These are phyloP conservation scores for Boletus pseudopeckii DNA, from an alignment of 768 basidiomycete genomes.

Conservation along the genomic window DNA sequence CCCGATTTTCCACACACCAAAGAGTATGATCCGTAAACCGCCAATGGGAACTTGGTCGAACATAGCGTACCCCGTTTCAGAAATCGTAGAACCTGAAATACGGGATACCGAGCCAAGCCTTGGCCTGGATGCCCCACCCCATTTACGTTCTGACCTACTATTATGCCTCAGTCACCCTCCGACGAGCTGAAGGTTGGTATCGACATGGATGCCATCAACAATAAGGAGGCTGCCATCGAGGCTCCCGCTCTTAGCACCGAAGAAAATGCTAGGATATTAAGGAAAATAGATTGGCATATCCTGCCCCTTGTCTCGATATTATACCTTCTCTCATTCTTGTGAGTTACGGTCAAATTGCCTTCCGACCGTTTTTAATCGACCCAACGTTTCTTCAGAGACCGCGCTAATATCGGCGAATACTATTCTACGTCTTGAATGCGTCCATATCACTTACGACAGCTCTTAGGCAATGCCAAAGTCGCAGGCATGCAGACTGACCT, in stretches of 20 bases:
- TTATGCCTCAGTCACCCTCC: slow-evolving; percentile 5
- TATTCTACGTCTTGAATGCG: background rate
- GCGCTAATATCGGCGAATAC: slow-evolving; percentile 42
- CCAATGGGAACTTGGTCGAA: background rate
- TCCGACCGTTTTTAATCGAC: background rate
- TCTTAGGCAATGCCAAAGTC: slow-evolving; percentile 40
- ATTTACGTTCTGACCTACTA: background rate
- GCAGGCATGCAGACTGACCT: slow-evolving; percentile 44
- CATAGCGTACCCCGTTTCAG: background rate
- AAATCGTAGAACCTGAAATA: background rate
- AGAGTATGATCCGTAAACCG: no score
- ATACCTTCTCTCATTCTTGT: slow-evolving; percentile 21
- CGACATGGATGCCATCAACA: background rate
- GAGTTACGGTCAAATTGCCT: background rate
- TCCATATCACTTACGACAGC: slow-evolving; percentile 2
- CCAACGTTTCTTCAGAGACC: slow-evolving; percentile 31
- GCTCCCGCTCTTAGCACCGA: background rate
- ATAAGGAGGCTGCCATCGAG: slow-evolving; percentile 4
- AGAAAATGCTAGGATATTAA: slow-evolving; percentile 7
- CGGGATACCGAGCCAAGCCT: no score
- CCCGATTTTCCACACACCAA: no score
- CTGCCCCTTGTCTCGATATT: slow-evolving; percentile 15
- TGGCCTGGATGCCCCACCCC: slow-evolving; percentile 2
- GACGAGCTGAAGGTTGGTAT: background rate
- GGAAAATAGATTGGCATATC: slow-evolving; percentile 22